Percentiles rank a stretch among this genome's conserved stretches.
phyloP scores from a whole-genome alignment of 495 filamentous ascomycete species.

The Hamigera avellanea region DNA sequence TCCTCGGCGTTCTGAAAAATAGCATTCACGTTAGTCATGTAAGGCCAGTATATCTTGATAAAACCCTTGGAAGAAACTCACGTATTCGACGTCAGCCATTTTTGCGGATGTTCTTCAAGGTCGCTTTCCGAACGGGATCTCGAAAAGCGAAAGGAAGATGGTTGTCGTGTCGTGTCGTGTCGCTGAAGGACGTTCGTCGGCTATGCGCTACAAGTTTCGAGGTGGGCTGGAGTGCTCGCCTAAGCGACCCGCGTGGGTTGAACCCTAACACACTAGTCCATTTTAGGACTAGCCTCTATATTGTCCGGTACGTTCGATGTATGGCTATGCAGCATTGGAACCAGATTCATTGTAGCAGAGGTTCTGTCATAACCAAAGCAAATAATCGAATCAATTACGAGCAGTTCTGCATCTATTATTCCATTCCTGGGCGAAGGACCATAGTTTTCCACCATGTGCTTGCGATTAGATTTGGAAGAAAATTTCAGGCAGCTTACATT shows the following conservation, averaged over 20 bases:
- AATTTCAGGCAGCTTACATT: too few relatives aligned
- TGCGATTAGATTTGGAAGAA: too few relatives aligned
- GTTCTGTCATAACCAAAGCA: too few relatives aligned
- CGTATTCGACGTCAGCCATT: conserved; percentile 91
- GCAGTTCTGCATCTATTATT: too few relatives aligned
- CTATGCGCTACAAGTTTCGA: conserved; percentile 21
- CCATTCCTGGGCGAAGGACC: too few relatives aligned
- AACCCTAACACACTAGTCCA: conserved; percentile 30
- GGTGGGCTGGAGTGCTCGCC: conserved; percentile 32
- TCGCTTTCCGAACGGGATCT: conserved; percentile 40
- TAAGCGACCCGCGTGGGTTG: conserved; percentile 34
- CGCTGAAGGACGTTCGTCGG: conserved; percentile 27
- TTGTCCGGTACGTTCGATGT: conserved; percentile 4
- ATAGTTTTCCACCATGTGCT: too few relatives aligned
- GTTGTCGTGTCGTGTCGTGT: conserved; percentile 35
- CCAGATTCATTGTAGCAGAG: too few relatives aligned
- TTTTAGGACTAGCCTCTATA: conserved; percentile 9
- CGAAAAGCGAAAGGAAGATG: conserved; percentile 39
- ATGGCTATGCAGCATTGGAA: conserved; percentile 4
- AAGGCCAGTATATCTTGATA: neutral
- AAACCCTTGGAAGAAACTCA: conserved; percentile 36
- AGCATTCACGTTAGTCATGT: conserved; percentile 20
- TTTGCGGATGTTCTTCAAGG: conserved; percentile 47
- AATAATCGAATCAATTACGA: too few relatives aligned
- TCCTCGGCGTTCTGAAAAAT: conserved; percentile 72